Evolutionary conservation across 345 rosid genomes (phyloP), one percentile per base, ranked within the genome.

Genomic region (Nasturtium officinale): DNA sequence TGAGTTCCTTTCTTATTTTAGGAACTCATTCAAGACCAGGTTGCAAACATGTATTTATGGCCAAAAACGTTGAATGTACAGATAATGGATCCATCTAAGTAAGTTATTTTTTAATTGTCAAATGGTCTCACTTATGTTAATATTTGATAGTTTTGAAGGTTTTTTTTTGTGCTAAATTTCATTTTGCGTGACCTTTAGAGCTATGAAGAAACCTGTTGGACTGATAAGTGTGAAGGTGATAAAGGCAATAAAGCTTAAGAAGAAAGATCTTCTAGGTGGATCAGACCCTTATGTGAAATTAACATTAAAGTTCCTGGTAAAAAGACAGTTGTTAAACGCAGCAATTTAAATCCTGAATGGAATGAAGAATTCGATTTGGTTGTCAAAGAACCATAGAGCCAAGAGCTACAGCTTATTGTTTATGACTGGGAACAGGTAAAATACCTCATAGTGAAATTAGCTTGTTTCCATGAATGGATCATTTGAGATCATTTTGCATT

Each of bases 361-460:
- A 84, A 95, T 66, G 97, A 92, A 76, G 97, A 92, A 58, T 95
- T 92, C 50, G 75, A 59, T 80, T 57, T 95, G 63, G 89, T 87
- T 59, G 87, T 90, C 32, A 86, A 89, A 73, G 94, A 92, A 70
- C 97, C 96, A 50, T 83, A 83, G 64, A 74, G 85, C 62, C 94
- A 95, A 79, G 85, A 79, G 26, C 30, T 95, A 38, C 89, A 82
- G 65, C 72, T 92, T 48, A 76, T 71, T 48, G 88, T 91, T 51
- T 92, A 82, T 78, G 97, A 95, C 40, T 95, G 96, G 99, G 97
- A 95, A 65, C 89, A 95, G 97, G 98, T 90, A 81, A 25, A 25
- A 50, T 11, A 66, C 12, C 23, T 43, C 59, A 61, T 18, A 23
- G 17, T 21, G 52, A 20, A 20, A 61, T 25, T 54, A 26, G 18